phyloP scores from a whole-genome alignment of 768 basidiomycete genomes.

The Tylopilus rubrobrunneus region DNA sequence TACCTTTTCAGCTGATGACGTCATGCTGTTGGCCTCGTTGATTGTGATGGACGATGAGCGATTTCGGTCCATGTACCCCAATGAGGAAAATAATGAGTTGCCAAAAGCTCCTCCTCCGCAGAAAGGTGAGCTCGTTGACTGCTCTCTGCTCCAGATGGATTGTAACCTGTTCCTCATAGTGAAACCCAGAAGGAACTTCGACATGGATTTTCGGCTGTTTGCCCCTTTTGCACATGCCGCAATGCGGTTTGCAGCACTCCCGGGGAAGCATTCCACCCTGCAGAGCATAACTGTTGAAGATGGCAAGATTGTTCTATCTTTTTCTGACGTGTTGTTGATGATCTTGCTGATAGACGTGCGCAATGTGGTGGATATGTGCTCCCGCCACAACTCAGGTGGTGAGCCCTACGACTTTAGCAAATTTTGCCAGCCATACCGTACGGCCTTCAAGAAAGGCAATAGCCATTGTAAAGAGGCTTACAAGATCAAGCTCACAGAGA shows the following conservation, averaged over 20 bases:
- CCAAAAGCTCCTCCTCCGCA: too few relatives aligned
- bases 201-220: too few relatives aligned
- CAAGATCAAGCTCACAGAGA: background rate
- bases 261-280: background rate
- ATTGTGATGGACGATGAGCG: too few relatives aligned
- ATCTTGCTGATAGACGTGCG: background rate
- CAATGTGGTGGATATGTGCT: background rate
- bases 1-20: constrained; percentile 8
- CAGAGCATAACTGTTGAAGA: background rate
- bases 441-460: background rate
- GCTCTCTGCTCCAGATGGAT: too few relatives aligned
- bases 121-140: too few relatives aligned
- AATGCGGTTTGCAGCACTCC: too few relatives aligned
- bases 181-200: too few relatives aligned
- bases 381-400: too few relatives aligned
- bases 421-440: background rate
- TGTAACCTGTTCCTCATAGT: too few relatives aligned
- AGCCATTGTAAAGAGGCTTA: constrained; percentile 8
- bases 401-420: background rate
- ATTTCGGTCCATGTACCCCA: too few relatives aligned
- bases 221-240: too few relatives aligned
- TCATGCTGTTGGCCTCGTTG: constrained; percentile 12
- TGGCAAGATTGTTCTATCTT: background rate
- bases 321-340: background rate
- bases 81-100: too few relatives aligned